Evolutionary conservation across 257 asterid species (phyloP).

Genomic region (Lycium barbarum): DNA sequence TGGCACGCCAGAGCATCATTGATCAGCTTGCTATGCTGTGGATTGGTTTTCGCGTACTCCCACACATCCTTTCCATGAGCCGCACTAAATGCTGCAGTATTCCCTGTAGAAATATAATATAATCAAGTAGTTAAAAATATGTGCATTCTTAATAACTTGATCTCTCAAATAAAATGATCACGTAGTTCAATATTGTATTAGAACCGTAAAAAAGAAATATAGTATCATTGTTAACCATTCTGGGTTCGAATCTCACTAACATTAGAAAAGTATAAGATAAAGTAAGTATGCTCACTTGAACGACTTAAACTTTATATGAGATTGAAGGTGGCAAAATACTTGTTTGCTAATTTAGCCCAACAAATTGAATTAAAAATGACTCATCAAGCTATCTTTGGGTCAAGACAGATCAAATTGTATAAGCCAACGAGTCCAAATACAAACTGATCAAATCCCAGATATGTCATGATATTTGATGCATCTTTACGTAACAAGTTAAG

Average conservation of each 20-base stretch:
- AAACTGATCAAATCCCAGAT: not conserved
- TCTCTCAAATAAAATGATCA: not conserved
- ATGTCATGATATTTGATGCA: too few relatives aligned
- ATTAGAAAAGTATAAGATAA: too few relatives aligned
- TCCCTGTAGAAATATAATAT: not conserved
- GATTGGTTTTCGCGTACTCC: slow-evolving; percentile 46
- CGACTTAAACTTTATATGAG: too few relatives aligned
- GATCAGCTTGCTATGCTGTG: slow-evolving; percentile 52
- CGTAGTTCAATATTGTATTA: too few relatives aligned
- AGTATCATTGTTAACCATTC: too few relatives aligned
- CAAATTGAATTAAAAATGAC: not conserved
- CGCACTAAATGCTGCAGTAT: slow-evolving; percentile 45
- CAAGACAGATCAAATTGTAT: not conserved
- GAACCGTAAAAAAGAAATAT: too few relatives aligned
- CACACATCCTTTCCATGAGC: slow-evolving; percentile 58
- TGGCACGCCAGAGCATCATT: slow-evolving; percentile 60
- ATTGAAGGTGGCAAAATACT: too few relatives aligned
- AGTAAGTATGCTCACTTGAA: too few relatives aligned
- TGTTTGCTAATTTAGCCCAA: too few relatives aligned
- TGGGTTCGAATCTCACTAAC: too few relatives aligned
- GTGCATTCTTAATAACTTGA: too few relatives aligned
- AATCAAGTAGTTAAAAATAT: not conserved
- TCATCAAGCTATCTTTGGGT: not conserved
- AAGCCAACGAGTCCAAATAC: not conserved
- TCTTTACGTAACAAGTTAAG: not conserved